A percentile compares a stretch with the other conserved stretches of the same genome.
These are phyloP conservation scores for Rhizopus sp. DNA, from an alignment of 371 early-diverging fungal genomes.

Conservation along the genomic window DNA sequence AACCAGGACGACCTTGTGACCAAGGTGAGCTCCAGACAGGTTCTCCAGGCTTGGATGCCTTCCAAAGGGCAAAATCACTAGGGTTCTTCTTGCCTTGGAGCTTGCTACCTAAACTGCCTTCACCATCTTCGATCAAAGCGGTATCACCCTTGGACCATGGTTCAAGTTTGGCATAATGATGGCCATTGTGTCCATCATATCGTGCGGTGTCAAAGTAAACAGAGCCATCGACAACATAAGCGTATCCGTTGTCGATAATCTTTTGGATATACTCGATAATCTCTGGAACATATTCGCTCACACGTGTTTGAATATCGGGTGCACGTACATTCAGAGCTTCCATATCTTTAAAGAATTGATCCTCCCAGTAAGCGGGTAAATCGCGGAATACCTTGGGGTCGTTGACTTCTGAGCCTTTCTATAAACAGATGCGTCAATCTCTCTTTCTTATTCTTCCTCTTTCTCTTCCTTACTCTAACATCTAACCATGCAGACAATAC, in stretches of 20 bases:
- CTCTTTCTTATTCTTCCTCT: neutral
- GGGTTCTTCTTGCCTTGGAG: conserved; percentile 74
- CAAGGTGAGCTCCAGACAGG: conserved; percentile 97
- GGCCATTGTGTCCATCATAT: conserved; percentile 83
- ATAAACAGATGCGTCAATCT: neutral
- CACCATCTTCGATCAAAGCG: conserved; percentile 86
- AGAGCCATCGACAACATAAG: conserved; percentile 94
- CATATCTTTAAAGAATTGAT: conserved; percentile 97
- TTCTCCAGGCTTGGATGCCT: conserved; percentile 95
- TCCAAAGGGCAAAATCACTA: conserved; percentile 99
- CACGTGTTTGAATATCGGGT: conserved; percentile 96
- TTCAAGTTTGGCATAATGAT: conserved; percentile 92
- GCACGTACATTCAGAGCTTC: conserved; percentile 86
- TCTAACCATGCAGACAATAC: conserved; percentile 63
- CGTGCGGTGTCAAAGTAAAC: conserved; percentile 97
- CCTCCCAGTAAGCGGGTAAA: conserved; percentile 94
- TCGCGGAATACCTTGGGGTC: conserved; percentile 91
- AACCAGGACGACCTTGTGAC: conserved; percentile 98
- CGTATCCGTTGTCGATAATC: conserved; percentile 95
- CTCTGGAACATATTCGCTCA: conserved; percentile 98
- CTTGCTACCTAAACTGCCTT: conserved; percentile 82
- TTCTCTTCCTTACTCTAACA: conserved; percentile 38
- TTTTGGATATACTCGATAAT: conserved; percentile 90
- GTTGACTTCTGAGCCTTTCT: conserved; percentile 70
- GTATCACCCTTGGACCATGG: conserved; percentile 87